Conservation (phyloP, 352 stramenopile genomes). For the Detonula confervacea region DNA sequence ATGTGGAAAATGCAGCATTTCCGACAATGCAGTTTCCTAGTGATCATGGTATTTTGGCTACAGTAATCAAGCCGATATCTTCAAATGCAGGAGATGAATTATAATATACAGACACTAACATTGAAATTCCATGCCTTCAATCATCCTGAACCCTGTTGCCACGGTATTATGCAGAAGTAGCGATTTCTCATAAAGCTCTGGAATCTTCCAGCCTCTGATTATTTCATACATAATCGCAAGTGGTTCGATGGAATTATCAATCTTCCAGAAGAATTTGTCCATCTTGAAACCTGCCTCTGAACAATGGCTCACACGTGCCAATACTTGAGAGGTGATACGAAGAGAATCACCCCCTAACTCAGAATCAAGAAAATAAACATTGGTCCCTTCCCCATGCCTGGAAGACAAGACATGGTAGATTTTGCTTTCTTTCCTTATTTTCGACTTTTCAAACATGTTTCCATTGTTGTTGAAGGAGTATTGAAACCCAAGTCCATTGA, state of each 20-base stretch:
- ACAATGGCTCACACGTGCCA: not conserved
- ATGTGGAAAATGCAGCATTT: constrained; percentile 85
- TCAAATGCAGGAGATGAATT: too few relatives aligned
- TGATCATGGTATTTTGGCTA: constrained; percentile 80
- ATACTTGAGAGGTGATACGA: not conserved
- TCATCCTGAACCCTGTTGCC: too few relatives aligned
- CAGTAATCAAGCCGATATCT: constrained; percentile 58
- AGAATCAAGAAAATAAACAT: not conserved
- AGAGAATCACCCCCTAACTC: constrained; percentile 5
- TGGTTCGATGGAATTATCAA: too few relatives aligned
- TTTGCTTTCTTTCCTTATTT: not conserved
- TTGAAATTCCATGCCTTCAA: too few relatives aligned
- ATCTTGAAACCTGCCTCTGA: too few relatives aligned
- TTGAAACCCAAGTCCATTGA: not conserved
- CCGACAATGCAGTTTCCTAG: constrained; percentile 83
- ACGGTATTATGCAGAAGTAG: too few relatives aligned
- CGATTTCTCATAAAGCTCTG: not conserved
- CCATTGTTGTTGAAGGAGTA: not conserved
- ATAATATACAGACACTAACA: too few relatives aligned
- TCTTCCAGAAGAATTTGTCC: too few relatives aligned
- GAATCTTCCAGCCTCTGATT: not conserved
- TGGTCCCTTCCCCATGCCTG: not conserved
- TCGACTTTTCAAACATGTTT: not conserved
- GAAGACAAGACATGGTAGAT: constrained; percentile 1
- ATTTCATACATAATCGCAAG: too few relatives aligned